Conservation (phyloP, 371 early-diverging fungal genomes). For the Mitosporidium daphniae region DNA sequence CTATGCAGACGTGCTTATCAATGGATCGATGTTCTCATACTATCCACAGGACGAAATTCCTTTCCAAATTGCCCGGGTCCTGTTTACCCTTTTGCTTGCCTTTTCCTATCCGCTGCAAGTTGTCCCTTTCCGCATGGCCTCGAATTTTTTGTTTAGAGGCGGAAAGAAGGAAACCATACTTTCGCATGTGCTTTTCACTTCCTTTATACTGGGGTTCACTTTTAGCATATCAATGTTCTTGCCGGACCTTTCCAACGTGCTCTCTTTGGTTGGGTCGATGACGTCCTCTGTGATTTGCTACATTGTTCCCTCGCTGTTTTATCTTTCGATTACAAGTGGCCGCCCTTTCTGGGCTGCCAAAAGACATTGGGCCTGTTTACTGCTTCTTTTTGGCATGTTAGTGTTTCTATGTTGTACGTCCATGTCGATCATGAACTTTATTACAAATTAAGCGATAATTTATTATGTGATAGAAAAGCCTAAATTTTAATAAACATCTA, state of each 20-base stretch:
- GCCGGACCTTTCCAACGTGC: slow-evolving; percentile 14
- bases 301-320: slow-evolving; percentile 76
- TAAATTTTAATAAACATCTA: too few species aligned
- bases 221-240: slow-evolving; percentile 5
- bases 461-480: too few species aligned
- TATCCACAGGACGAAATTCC: slow-evolving; percentile 6
- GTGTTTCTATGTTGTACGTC: too few species aligned
- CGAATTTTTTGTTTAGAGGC: too few species aligned
- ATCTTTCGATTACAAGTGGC: too few species aligned
- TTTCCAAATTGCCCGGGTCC: slow-evolving; percentile 23
- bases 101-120: slow-evolving; percentile 86
- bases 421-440: too few species aligned
- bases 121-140: slow-evolving; percentile 37
- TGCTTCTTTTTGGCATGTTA: too few species aligned
- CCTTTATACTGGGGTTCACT: slow-evolving; percentile 3
- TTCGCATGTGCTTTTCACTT: slow-evolving; percentile 5
- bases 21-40: slow-evolving; percentile 49
- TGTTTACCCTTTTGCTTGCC: slow-evolving; percentile 51
- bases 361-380: too few species aligned
- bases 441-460: too few species aligned
- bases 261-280: slow-evolving; percentile 81
- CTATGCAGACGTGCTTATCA: slow-evolving; percentile 41
- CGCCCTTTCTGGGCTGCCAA: too few species aligned
- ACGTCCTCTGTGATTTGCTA: slow-evolving; percentile 87
- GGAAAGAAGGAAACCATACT: slow-evolving; percentile 2